Conservation (phyloP, 768 basidiomycete species). For the Amanita jacksonii region DNA sequence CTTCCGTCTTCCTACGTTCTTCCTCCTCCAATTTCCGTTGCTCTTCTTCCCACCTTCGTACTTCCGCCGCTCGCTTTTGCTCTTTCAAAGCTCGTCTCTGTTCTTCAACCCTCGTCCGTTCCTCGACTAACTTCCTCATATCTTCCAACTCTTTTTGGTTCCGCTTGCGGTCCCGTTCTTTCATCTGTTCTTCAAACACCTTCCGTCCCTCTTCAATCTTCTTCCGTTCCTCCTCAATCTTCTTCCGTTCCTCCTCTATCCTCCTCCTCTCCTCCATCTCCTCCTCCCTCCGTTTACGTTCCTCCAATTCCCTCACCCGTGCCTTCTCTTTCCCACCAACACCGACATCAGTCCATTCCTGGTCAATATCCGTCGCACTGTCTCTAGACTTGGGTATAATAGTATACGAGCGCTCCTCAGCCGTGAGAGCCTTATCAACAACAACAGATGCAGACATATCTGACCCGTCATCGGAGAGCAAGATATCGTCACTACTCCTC, state of each 20-base stretch:
- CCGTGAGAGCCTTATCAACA: background rate
- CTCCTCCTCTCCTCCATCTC: background rate
- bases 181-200: background rate
- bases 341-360: constrained; percentile 7
- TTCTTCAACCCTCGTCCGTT: background rate
- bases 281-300: background rate
- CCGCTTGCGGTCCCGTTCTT: background rate
- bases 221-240: background rate
- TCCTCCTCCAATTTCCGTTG: background rate
- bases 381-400: constrained; percentile 1
- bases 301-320: background rate
- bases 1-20: background rate
- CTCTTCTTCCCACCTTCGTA: background rate
- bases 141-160: no score
- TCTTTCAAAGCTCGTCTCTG: no score
- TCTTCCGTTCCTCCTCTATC: constrained; percentile 1
- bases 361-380: constrained; percentile 4
- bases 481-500: background rate
- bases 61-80: background rate
- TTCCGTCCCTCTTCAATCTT: background rate
- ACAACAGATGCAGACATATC: background rate
- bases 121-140: no score
- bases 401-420: constrained; percentile 6
- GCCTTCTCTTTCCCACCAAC: background rate
- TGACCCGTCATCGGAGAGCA: background rate